Base-by-base conservation (phyloP, 257 asterid genomes). In the Vinca minor region DNA sequence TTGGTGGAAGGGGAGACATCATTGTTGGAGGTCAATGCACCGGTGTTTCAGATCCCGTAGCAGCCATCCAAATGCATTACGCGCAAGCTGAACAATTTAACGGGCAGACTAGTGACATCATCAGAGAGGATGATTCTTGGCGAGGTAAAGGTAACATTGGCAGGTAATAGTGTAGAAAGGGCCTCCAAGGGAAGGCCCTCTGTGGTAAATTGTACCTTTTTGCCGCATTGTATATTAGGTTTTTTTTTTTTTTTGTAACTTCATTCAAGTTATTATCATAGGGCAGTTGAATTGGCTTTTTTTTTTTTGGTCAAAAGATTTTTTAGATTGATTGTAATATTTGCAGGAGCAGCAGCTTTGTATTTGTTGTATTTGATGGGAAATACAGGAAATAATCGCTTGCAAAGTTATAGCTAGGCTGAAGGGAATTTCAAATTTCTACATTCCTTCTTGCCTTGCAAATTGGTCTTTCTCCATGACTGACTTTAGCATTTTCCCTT, bases 311-410 rank as follows among this genome's bases (percentile, higher is more conserved):
- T 34, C 3, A 34, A 34, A 34, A 34, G 73, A 72, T 21, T 65
- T 76, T 71, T 68, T 86, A 79, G 89, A 80, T n/a, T 80, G 66
- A 57, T 69, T 83, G 84, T 86, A 82, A 74, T 75, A 74, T 83
- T 34, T 79, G 84, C 47, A 56, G 17, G 83, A 75, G 88, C 76
- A 46, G 66, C 65, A 46, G 66, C 65, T 69, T 77, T 79, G 88
- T 85, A 82, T 82, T 83, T 87, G 91, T 85, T 91, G 98, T 88
- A 88, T 85, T 78, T 76, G 88, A 80, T 81, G 82, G 80, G 81
- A 69, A 74, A 79, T 84, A 73, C 94, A 86, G 77, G n/a, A 78
- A 88, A 84, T 82, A 83, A 84, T 76, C 79, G 71, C 78, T 82
- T 74, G 72, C 59, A 53, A 64, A 71, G 70, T 67, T 75, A 59